Evolutionary conservation across 495 filamentous ascomycete genomes (phyloP), one percentile per base, ranked within the genome.

Genomic region (Annulohypoxylon bovei): DNA sequence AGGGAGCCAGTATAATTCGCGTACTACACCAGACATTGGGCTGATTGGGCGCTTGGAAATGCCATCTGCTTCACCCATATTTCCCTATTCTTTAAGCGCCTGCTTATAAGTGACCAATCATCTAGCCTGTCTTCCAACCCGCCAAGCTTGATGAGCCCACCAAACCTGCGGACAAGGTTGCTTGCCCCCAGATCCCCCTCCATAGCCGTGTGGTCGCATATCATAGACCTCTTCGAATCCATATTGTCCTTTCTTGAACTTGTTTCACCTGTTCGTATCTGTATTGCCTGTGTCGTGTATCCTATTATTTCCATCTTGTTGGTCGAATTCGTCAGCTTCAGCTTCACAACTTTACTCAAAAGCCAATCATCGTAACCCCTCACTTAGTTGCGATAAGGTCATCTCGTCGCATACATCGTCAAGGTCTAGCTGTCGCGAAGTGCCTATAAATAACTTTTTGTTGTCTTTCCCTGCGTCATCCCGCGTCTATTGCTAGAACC

Each of bases 401-500:
- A 23, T 32, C n/a, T 39, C 32, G 12, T 64, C 20, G 46, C 33
- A 35, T 49, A 62, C 20, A 20, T 54, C 27, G n/a, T 65, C 53
- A 30, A 52, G 37, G 52, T 23, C 27, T 58, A 59, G 46, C 62
- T 66, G 57, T 66, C 57, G 62, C 58, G 50, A 57, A 65, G 73
- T 54, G 67, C 70, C 75, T 77, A 72, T 72, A 71, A 70, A 70
- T 75, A 73, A 70, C 63, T 62, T 73, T 72, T 44, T 11, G 20
- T 59, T 23, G 16, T n/a, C 14, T 44, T 54, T 37, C 42, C 56
- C 42, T 62, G 73, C 67, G 67, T 70, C 75, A 75, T 77, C 61
- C 56, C 61, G 72, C 70, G 57, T 70, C 40, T 71, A 50, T 25
- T 65, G 20, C 37, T 35, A 33, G 59, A 59, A 60, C 20, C 18